Evolutionary conservation across 805 yeast genomes (phyloP).

Genomic region (Kockiozyma suomiensis): DNA sequence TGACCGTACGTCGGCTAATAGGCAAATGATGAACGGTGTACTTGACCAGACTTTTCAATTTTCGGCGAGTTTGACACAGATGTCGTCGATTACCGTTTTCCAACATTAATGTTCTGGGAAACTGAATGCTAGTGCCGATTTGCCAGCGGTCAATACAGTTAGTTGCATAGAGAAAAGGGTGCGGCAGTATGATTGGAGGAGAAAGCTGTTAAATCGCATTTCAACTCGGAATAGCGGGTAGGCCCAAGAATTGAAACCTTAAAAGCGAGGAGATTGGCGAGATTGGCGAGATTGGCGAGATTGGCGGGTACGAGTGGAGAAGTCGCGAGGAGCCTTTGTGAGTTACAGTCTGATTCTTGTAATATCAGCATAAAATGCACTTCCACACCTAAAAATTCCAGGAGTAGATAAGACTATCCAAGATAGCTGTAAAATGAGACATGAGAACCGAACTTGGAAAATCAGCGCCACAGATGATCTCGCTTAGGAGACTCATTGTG

Average conservation of each 20-base stretch:
- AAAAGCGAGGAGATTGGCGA: too few species aligned
- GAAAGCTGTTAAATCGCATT: too few species aligned
- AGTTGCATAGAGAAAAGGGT: background rate
- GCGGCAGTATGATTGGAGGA: background rate
- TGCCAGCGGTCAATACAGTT: background rate
- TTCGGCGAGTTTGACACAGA: slow-evolving; percentile 36
- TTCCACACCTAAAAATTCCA: background rate
- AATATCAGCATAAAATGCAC: too few species aligned
- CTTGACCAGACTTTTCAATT: slow-evolving; percentile 34
- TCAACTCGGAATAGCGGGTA: too few species aligned
- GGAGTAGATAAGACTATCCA: background rate
- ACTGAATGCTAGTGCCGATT: slow-evolving; percentile 5
- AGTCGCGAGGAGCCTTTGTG: too few species aligned
- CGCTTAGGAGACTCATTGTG: background rate
- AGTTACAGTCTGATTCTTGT: too few species aligned
- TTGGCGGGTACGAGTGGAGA: too few species aligned
- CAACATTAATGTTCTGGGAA: slow-evolving; percentile 20
- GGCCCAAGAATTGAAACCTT: too few species aligned
- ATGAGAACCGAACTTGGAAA: background rate
- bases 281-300: too few species aligned
- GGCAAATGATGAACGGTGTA: slow-evolving; percentile 25
- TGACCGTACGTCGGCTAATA: slow-evolving; percentile 17
- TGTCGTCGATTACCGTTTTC: slow-evolving; percentile 37
- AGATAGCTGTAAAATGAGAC: background rate
- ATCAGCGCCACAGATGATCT: background rate